A percentile compares a stretch with the other conserved stretches of the same genome.
Conservation (phyloP, 768 basidiomycete genomes). For the Mrakia gelida region DNA sequence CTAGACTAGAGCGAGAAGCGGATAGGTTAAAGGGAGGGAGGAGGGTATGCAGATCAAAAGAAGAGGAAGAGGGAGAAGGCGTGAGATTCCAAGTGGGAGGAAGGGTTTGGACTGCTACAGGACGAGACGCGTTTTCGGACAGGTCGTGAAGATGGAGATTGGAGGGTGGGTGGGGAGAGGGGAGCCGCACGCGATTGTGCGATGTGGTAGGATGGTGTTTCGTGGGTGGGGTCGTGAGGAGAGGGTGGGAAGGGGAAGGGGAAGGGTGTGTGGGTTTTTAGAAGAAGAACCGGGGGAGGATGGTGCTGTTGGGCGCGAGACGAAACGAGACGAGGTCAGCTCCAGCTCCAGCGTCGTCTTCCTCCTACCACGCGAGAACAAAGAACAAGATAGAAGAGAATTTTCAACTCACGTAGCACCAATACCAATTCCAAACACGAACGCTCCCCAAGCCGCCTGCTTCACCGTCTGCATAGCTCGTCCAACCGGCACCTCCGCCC, state of each 20-base stretch:
- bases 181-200: neutral
- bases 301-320: neutral
- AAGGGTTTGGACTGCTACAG: no score
- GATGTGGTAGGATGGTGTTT: neutral
- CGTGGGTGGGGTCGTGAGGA: neutral
- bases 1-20: no score
- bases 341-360: neutral
- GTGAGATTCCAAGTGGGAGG: no score
- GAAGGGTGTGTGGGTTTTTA: neutral
- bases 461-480: conserved; percentile 62
- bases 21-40: no score
- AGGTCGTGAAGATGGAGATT: neutral
- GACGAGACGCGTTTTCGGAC: neutral
- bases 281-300: conserved; percentile 28
- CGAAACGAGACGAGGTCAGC: neutral
- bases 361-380: neutral
- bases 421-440: conserved; percentile 76
- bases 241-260: neutral
- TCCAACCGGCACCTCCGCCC: conserved; percentile 47
- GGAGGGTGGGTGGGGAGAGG: neutral
- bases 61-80: no score
- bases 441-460: conserved; percentile 74
- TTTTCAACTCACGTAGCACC: conserved; percentile 68
- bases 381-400: neutral
- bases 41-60: no score